Evolutionary conservation across 73 alveolate species (phyloP), one percentile per base, ranked within the genome.

Genomic region (Urostyla sp.): DNA sequence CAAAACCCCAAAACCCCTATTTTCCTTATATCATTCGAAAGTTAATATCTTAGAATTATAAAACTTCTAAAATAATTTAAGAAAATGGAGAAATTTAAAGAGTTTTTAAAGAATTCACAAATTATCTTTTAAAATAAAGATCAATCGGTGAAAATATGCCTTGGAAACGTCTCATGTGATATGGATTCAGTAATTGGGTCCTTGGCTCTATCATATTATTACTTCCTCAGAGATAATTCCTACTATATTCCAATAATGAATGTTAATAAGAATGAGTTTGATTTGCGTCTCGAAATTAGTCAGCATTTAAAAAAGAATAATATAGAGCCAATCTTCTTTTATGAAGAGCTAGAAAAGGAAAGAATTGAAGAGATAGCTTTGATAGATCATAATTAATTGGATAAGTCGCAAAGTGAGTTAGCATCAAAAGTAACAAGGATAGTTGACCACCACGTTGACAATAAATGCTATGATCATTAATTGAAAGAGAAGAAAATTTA

Each of bases 181-280:
- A 69, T 69, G 83, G 83, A 69, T 49, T 69, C 83, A 16, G 83
- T 69, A 4, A 54, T 69, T 24, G 83, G 83, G 18, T 48, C 72
- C 11, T 3, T 69, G 56, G 53, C 72, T 7, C 83, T 69, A 34
- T 24, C 72, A 1, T 69, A 69, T 54, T 46, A 46, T 24, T 69
- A 69, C 69, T 21, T 20, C 35, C 16, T 69, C 35, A 46, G 37
- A 49, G 36, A 44, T 31, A 2, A 58, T 15, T 58, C 72, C 3
- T 20, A 13, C n/a, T 69, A 31, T 31, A 66, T 48, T 1, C 83
- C 83, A 3, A 32, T 69, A 3, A 7, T 69, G 13, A 69, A 69
- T 34, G 44, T 67, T 69, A 16, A 5, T 20, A 49, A 28, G n/a
- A 54, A 23, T 6, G 16, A 46, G 3, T 69, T 69, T 26, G 57